A percentile compares a stretch with the other conserved stretches of the same genome.
Conservation (phyloP, 768 basidiomycete genomes). For the Rhodocollybia butyracea region DNA sequence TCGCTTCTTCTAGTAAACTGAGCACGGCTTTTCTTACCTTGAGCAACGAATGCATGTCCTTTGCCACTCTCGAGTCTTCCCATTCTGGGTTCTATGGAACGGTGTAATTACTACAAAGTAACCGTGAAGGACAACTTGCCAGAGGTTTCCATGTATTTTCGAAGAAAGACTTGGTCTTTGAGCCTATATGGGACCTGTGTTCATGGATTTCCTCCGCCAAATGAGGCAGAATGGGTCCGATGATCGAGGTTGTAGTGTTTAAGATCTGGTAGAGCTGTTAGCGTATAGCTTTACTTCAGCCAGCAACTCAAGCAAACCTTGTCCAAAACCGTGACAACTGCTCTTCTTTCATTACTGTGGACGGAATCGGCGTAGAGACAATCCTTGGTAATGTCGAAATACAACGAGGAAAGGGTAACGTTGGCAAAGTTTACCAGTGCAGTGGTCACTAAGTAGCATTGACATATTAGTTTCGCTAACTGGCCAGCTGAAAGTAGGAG, state of each 20-base stretch:
- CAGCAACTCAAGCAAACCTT: too few relatives aligned
- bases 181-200: constrained; percentile 16
- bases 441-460: constrained; percentile 52
- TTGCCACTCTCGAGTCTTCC: constrained; percentile 52
- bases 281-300: background rate
- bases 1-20: constrained; percentile 70
- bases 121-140: constrained; percentile 41
- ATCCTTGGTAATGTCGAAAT: constrained; percentile 92
- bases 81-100: constrained; percentile 50
- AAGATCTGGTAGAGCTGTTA: constrained; percentile 48
- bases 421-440: constrained; percentile 77
- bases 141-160: constrained; percentile 62
- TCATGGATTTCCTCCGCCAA: constrained; percentile 86
- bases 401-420: constrained; percentile 82
- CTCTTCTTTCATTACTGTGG: constrained; percentile 52
- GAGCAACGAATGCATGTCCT: constrained; percentile 64
- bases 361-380: constrained; percentile 71
- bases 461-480: background rate
- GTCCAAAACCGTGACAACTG: constrained; percentile 67
- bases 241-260: constrained; percentile 59
- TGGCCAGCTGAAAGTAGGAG: background rate
- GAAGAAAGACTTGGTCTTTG: constrained; percentile 60
- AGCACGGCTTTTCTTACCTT: constrained; percentile 59
- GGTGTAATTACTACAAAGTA: background rate
- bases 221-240: constrained; percentile 88